Conservation (phyloP, 768 basidiomycete species). For the Grammothele lineata region DNA sequence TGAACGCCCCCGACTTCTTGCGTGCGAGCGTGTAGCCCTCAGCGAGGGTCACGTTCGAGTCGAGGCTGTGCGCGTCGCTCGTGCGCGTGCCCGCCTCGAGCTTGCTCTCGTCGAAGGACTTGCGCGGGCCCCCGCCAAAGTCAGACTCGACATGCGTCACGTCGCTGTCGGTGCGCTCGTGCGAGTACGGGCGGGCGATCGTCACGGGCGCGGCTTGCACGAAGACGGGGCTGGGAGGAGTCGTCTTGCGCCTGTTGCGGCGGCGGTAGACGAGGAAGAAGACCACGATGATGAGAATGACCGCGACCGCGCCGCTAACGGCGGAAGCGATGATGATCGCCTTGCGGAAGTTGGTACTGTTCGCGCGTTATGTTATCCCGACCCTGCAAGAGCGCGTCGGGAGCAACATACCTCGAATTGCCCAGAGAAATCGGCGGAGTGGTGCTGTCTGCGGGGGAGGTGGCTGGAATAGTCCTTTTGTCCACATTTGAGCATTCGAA, state of each 20-base stretch:
- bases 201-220: background rate
- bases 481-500: too few relatives aligned
- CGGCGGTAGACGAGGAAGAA: slow-evolving; percentile 12
- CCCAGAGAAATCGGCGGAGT: too few relatives aligned
- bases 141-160: slow-evolving; percentile 8
- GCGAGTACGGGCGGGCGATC: background rate
- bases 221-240: background rate
- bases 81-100: slow-evolving; percentile 5
- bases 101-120: slow-evolving; percentile 3
- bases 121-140: background rate
- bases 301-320: slow-evolving; percentile 9
- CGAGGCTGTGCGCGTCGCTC: slow-evolving; percentile 3
- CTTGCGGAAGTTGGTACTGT: background rate
- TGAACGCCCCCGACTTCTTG: slow-evolving; percentile 5
- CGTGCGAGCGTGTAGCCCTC: slow-evolving; percentile 1
- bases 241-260: background rate
- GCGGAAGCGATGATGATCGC: slow-evolving; percentile 14
- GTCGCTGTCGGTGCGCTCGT: slow-evolving; percentile 4
- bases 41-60: slow-evolving; percentile 7
- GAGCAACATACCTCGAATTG: too few relatives aligned
- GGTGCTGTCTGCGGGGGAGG: too few relatives aligned
- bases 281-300: slow-evolving; percentile 6
- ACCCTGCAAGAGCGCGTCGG: too few relatives aligned
- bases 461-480: too few relatives aligned
- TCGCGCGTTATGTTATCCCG: too few relatives aligned